Conservation (phyloP, 176 grass and related monocot species). For the Musa troglodytarum region DNA sequence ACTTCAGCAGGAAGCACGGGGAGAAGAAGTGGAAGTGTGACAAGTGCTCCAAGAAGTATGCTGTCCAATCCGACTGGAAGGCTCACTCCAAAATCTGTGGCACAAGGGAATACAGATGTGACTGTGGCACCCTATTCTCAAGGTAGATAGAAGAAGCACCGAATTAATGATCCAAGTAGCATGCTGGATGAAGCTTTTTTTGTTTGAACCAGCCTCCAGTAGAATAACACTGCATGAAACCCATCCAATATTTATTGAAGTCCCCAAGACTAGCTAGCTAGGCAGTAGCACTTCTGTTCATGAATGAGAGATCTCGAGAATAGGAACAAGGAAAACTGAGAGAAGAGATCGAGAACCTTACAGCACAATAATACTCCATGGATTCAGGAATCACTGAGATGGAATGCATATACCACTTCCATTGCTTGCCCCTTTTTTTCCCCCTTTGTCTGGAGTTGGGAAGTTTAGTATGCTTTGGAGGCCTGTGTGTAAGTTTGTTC, state of each 20-base stretch:
- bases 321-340: neutral
- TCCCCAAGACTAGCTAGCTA: neutral
- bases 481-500: neutral
- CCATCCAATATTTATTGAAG: neutral
- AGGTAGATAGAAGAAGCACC: constrained; percentile 18
- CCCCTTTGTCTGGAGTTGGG: too few relatives aligned
- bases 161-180: neutral
- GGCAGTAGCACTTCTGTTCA: neutral
- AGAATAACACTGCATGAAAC: neutral
- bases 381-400: neutral
- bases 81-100: constrained; percentile 95
- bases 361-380: neutral
- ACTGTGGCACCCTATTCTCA: constrained; percentile 92
- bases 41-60: constrained; percentile 92
- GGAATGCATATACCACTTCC: too few relatives aligned
- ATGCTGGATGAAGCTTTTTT: neutral
- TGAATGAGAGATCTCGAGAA: neutral
- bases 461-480: neutral
- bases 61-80: constrained; percentile 97
- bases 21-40: constrained; percentile 99
- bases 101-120: constrained; percentile 87
- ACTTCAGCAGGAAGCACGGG: constrained; percentile 96
- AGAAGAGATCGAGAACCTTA: neutral
- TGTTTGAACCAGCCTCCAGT: neutral
- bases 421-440: too few relatives aligned